Base-by-base conservation (phyloP, 2,329 filamentous ascomycete genomes). In the Madurella mycetomatis region DNA sequence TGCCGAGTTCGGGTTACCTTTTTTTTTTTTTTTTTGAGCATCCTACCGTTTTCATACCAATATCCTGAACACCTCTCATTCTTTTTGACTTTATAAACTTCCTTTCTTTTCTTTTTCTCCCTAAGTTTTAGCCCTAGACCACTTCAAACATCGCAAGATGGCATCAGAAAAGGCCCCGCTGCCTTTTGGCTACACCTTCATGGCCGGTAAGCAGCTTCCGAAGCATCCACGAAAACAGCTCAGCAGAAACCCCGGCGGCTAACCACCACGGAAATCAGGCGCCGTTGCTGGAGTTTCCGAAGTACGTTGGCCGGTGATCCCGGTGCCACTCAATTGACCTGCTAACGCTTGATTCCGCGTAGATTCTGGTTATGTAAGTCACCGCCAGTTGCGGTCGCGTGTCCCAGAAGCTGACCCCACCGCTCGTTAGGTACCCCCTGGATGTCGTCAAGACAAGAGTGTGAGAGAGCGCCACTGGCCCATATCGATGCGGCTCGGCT, bases 211-310 rank as follows among this genome's bases (percentile, higher is more conserved):
- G 62, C 44, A 31, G 37, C 41, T 43, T 54, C 43, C 42, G 41
- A 43, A 43, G 40, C 11, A 43, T n/a, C 39, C 46, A 60, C 53
- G 61, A 68, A 71, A 57, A 72, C 63, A 55, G 47, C 51, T 55
- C 34, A 58, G 48, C 52, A 32, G 41, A 44, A 58, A 50, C 53
- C 58, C 52, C 51, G 57, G 43, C 18, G 46, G 51, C 60, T 68
- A 66, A 65, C 69, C 66, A 59, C 37, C 42, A 58, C 41, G 34
- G n/a, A 53, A 42, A 64, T 39, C 65, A 89, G 86, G 87, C 77
- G 94, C 94, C 70, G 88, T 99, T 70, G 94, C 94, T 69, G 94
- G 94, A 80, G 92, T 99, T 62, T 97, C 92, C 66, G 94, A 99
- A 83, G 91, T 92, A 79, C 74, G 86, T 76, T 58, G 53, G 48